These are phyloP conservation scores for Penstemon newberryi DNA, from an alignment of 257 asterid genomes.

Conservation along the genomic window DNA sequence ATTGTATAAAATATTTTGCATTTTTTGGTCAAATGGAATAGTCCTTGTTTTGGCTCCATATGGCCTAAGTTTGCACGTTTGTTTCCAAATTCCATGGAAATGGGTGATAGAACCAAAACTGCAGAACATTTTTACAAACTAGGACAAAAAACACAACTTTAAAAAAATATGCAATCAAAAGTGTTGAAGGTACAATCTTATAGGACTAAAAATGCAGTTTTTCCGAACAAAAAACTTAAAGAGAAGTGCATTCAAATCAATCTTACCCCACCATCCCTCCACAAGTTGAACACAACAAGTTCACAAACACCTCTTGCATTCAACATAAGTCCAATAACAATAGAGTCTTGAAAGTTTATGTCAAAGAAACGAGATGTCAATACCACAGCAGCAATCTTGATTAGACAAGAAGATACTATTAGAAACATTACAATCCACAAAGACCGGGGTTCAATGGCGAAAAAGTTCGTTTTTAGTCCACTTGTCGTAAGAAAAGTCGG, in stretches of 20 bases:
- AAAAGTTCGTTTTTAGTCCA: conserved; percentile 68
- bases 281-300: conserved; percentile 57
- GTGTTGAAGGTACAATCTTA: too few relatives aligned
- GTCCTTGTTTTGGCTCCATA: too few relatives aligned
- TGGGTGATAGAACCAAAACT: too few relatives aligned
- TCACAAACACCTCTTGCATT: conserved; percentile 63
- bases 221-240: not conserved
- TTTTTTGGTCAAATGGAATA: too few relatives aligned
- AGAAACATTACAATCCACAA: conserved; percentile 40
- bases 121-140: too few relatives aligned
- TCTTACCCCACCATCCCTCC: conserved; percentile 52
- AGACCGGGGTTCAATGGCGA: conserved; percentile 36
- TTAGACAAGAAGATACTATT: conserved; percentile 27
- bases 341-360: conserved; percentile 41
- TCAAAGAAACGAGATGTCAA: conserved; percentile 37
- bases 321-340: conserved; percentile 65
- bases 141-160: too few relatives aligned
- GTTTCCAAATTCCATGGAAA: too few relatives aligned
- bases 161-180: too few relatives aligned
- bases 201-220: too few relatives aligned
- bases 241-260: not conserved
- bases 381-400: conserved; percentile 45
- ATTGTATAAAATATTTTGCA: too few relatives aligned
- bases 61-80: too few relatives aligned
- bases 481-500: conserved; percentile 69